Conservation (phyloP, 257 asterid genomes). For the Sherardia arvensis region DNA sequence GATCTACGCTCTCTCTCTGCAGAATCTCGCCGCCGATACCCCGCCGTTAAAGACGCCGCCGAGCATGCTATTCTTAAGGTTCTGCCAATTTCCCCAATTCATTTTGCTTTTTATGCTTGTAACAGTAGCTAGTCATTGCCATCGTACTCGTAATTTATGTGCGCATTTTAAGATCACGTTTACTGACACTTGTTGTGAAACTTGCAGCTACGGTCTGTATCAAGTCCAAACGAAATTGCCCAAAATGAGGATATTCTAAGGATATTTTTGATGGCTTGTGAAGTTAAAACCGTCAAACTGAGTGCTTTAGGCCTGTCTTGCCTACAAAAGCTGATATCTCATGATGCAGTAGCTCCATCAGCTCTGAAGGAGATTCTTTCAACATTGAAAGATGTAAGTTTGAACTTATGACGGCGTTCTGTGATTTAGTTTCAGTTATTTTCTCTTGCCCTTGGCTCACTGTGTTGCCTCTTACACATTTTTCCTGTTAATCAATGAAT, state of each 20-base stretch:
- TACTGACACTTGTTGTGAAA: constrained; percentile 13
- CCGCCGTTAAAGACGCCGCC: constrained; percentile 95
- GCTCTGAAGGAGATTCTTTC: constrained; percentile 71
- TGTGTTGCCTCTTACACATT: too few relatives aligned
- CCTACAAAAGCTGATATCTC: constrained; percentile 87
- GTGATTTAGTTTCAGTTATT: neutral
- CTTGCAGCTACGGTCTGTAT: constrained; percentile 77
- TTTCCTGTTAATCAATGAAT: neutral
- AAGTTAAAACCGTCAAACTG: constrained; percentile 71
- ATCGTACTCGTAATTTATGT: neutral
- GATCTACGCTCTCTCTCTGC: constrained; percentile 96
- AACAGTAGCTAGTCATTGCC: neutral
- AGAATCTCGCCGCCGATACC: constrained; percentile 98
- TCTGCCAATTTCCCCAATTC: neutral
- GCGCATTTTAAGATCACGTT: neutral
- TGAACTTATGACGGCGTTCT: neutral
- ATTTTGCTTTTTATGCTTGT: neutral
- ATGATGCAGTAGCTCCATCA: constrained; percentile 84
- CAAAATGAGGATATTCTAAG: constrained; percentile 71
- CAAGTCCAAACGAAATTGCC: constrained; percentile 82
- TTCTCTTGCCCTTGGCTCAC: constrained; percentile 1
- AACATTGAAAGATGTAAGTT: constrained; percentile 85
- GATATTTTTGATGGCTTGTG: constrained; percentile 96
- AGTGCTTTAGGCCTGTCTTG: constrained; percentile 87
- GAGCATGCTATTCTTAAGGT: constrained; percentile 96